phyloP scores from a whole-genome alignment of 2,329 filamentous ascomycete genomes.

The Paecilomyces variotii region DNA sequence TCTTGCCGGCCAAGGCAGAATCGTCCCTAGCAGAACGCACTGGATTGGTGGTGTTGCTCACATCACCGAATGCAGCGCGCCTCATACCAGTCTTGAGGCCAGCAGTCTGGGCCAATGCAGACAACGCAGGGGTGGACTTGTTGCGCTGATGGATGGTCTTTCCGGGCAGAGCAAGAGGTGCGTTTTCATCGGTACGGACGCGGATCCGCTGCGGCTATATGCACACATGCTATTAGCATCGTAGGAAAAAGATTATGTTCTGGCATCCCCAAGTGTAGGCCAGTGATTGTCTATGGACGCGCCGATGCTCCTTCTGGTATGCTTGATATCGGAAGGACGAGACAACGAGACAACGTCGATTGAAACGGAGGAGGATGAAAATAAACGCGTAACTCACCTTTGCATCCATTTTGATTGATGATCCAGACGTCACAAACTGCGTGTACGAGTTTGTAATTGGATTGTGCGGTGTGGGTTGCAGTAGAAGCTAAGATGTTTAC shows the following conservation, averaged over 20 bases:
- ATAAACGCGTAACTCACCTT: conserved; percentile 9
- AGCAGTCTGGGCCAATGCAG: conserved; percentile 43
- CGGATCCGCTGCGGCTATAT: conserved; percentile 62
- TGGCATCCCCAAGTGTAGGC: not conserved
- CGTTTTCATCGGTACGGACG: conserved; percentile 64
- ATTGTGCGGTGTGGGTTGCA: not conserved
- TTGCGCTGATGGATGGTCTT: conserved; percentile 68
- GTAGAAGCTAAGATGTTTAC: conserved; percentile 1
- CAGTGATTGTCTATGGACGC: conserved; percentile 1
- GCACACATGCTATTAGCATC: not conserved
- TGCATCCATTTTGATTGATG: conserved; percentile 13
- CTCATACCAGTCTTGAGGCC: conserved; percentile 60
- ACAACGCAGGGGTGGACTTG: conserved; percentile 66
- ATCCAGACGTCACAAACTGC: not conserved
- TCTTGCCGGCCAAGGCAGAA: conserved; percentile 42
- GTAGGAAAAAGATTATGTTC: not conserved
- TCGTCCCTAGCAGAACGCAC: conserved; percentile 48
- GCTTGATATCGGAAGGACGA: not conserved
- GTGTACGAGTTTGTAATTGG: not conserved
- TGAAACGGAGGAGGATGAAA: not conserved
- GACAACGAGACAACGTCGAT: not conserved
- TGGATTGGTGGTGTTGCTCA: conserved; percentile 58
- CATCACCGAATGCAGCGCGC: conserved; percentile 71
- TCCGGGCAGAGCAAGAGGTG: conserved; percentile 38
- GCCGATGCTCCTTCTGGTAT: not conserved